Evolutionary conservation across 345 rosid genomes (phyloP), one percentile per base, ranked within the genome.

Genomic region (Isatis tinctoria): DNA sequence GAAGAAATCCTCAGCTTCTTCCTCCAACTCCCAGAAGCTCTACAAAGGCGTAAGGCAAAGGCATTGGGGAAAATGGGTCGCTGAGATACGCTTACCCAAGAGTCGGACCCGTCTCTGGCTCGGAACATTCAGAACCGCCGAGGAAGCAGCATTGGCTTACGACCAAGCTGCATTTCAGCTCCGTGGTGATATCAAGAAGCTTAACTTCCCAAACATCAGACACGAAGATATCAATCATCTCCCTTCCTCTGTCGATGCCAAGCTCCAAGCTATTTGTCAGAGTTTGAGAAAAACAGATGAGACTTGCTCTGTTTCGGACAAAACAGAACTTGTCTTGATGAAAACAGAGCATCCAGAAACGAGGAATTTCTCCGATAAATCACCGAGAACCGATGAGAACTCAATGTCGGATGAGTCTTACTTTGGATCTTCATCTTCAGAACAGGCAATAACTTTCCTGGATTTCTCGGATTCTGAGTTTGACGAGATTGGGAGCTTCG

Each of bases 41-140:
- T 89, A 87, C 65, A 66, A 85, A 68, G 97, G 97, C 48, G 93
- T 91, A 62, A 89, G 97, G 72, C 93, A 91, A 82, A 75, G 97
- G 54, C 96, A 91, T 54, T 89, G 96, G 96, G 96, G 97, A 48
- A 91, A 91, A 60, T 91, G 96, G 96, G 96, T 89, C 0, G 87
- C 96, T 41, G 93, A 91, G 82, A 91, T 89, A 61, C 83, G 96
- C 70, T 88, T 93, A 13, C 98, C 98, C 7, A 90, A 79, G 85
- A 90, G 87, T 82, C 78, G 96, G 2, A 90, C 98, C 5, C 82
- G 96, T 10, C 90, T 92, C 36, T 90, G 96, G 98, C 92, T 92
- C 0, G 98, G 98, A 47, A 92, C 98, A 11, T 92, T 85, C 64
- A 90, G 90, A 64, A 87, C 94, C 0, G 96, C 94, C 0, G 90